Evolutionary conservation across 192 early-diverging fungal species (phyloP).

Genomic region (Coemansia sp.): DNA sequence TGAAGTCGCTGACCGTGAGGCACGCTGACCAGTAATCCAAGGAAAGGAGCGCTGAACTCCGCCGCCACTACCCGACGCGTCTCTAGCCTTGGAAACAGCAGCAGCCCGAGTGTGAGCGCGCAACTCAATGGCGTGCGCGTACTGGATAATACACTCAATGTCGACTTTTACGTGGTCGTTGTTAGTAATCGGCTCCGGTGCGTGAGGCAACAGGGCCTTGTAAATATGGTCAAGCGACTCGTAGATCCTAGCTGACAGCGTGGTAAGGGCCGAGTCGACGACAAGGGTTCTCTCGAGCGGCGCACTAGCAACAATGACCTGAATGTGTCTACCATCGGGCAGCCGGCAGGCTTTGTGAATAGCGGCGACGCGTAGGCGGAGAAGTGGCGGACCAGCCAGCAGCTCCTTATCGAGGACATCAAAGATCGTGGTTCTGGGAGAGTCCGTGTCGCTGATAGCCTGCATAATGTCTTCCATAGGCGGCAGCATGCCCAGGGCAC

Average conservation of each 20-base stretch:
- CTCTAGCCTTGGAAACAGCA: background rate
- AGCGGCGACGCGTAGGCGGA: constrained; percentile 17
- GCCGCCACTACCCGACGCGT: background rate
- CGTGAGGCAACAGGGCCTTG: constrained; percentile 26
- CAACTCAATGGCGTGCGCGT: constrained; percentile 30
- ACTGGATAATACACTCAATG: constrained; percentile 41
- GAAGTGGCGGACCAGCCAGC: constrained; percentile 15
- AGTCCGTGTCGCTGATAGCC: constrained; percentile 22
- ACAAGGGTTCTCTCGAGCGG: constrained; percentile 35
- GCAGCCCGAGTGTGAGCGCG: constrained; percentile 6
- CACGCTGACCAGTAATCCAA: constrained; percentile 33
- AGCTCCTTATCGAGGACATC: constrained; percentile 33
- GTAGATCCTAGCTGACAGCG: constrained; percentile 30
- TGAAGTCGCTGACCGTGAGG: background rate
- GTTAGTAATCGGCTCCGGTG: constrained; percentile 21
- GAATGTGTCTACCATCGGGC: constrained; percentile 22
- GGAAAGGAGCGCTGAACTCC: constrained; percentile 7
- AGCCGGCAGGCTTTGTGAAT: constrained; percentile 9
- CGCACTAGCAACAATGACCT: constrained; percentile 24
- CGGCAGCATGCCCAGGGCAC: constrained; percentile 44
- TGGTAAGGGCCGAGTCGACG: constrained; percentile 47
- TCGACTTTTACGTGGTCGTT: constrained; percentile 27
- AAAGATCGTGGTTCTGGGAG: constrained; percentile 42
- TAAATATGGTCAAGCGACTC: constrained; percentile 25
- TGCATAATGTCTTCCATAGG: constrained; percentile 48